phyloP scores from a whole-genome alignment of 78 protist species.

The Tieghemostelium lacteum region DNA sequence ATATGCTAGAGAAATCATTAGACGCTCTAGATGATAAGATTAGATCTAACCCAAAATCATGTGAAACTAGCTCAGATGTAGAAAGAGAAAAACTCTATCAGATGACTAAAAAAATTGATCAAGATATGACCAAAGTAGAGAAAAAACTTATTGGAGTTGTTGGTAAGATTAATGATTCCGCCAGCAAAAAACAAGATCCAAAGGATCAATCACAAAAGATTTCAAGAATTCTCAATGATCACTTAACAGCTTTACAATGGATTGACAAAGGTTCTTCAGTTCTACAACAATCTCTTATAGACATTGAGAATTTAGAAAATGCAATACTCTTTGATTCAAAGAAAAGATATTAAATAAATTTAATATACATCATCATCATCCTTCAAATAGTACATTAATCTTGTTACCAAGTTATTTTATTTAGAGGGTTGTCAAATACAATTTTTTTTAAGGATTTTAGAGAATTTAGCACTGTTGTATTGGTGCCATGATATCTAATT shows the following conservation, averaged over 20 bases:
- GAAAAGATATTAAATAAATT: neutral
- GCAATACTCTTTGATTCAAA: neutral
- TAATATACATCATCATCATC: too few relatives aligned
- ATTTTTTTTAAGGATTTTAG: too few relatives aligned
- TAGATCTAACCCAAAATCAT: slow-evolving; percentile 30
- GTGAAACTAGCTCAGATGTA: slow-evolving; percentile 62
- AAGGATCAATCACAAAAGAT: slow-evolving; percentile 64
- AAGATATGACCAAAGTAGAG: slow-evolving; percentile 44
- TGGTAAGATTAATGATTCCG: slow-evolving; percentile 40
- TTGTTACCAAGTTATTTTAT: too few relatives aligned
- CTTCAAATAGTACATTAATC: neutral
- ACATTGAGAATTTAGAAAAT: slow-evolving; percentile 6
- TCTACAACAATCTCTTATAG: slow-evolving; percentile 33
- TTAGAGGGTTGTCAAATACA: too few relatives aligned
- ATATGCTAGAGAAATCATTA: slow-evolving; percentile 56
- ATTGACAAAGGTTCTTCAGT: slow-evolving; percentile 31
- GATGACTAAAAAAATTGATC: slow-evolving; percentile 65
- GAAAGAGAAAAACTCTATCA: slow-evolving; percentile 75
- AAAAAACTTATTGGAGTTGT: slow-evolving; percentile 38
- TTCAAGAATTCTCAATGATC: slow-evolving; percentile 57
- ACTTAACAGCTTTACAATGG: slow-evolving; percentile 70
- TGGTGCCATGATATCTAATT: too few relatives aligned
- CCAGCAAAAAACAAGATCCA: slow-evolving; percentile 30
- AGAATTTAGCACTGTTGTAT: too few relatives aligned
- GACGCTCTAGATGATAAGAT: slow-evolving; percentile 60